These are phyloP conservation scores for Musa balbisiana DNA, from an alignment of 202 grass and related monocot species.

Conservation along the genomic window DNA sequence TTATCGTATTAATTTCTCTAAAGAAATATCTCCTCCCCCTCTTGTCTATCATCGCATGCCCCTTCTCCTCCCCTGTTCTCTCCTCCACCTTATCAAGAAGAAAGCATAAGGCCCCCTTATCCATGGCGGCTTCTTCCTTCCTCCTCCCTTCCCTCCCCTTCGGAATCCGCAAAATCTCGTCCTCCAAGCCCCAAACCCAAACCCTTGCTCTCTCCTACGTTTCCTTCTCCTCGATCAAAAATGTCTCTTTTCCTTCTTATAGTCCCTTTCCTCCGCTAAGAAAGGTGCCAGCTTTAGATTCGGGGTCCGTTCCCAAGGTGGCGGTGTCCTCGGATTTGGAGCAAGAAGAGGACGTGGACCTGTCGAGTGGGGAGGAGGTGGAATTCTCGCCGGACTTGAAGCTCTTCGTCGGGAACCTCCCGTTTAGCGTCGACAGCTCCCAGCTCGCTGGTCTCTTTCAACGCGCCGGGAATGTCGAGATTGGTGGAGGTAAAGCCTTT, in stretches of 20 bases:
- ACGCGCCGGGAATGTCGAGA: conserved; percentile 75
- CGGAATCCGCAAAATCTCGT: conserved; percentile 4
- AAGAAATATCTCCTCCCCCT: background rate
- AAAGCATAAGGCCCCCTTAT: background rate
- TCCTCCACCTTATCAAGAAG: conserved; percentile 32
- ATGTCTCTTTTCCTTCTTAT: conserved; percentile 18
- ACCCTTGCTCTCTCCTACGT: conserved; percentile 16
- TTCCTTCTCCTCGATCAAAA: conserved; percentile 16
- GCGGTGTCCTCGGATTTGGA: conserved; percentile 53
- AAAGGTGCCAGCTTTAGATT: conserved; percentile 27
- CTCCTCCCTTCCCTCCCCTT: conserved; percentile 20
- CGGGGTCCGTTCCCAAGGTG: conserved; percentile 35
- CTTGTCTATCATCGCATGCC: conserved; percentile 3
- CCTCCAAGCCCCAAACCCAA: conserved; percentile 22
- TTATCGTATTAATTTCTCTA: too few relatives aligned
- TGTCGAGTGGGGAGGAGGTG: background rate
- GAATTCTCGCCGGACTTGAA: conserved; percentile 58
- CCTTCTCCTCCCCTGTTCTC: background rate
- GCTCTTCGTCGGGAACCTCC: conserved; percentile 89
- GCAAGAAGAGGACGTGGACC: conserved; percentile 20
- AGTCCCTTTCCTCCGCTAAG: background rate
- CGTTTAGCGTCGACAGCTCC: conserved; percentile 82
- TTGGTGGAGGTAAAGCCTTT: conserved; percentile 65
- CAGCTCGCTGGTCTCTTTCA: conserved; percentile 87
- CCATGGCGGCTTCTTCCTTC: background rate